Evolutionary conservation across 75 land plant species (phyloP).

Genomic region (Chamaecyparis obtusa): DNA sequence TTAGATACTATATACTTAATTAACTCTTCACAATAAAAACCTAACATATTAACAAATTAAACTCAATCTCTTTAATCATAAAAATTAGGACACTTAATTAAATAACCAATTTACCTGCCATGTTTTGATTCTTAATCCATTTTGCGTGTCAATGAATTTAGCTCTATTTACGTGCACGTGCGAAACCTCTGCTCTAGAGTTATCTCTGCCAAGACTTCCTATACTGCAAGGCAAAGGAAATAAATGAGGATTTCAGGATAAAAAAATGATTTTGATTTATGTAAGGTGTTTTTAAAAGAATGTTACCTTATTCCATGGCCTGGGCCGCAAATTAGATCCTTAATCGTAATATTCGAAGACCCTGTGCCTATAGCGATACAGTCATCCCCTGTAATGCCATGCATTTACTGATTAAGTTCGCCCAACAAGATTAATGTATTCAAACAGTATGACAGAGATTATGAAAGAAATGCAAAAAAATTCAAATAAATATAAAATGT

Average conservation of each 20-base stretch:
- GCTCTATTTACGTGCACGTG: conserved; percentile 33
- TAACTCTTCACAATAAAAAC: too few species aligned
- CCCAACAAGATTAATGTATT: background rate
- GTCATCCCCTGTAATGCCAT: conserved; percentile 43
- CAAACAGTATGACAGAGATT: background rate
- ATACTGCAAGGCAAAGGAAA: conserved; percentile 15
- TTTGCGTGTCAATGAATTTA: conserved; percentile 26
- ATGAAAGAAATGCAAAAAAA: too few species aligned
- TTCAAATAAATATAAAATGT: too few species aligned
- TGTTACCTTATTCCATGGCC: conserved; percentile 62
- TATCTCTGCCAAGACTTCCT: conserved; percentile 38
- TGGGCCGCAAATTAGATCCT: conserved; percentile 37
- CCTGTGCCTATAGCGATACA: conserved; percentile 35
- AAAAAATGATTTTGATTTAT: too few species aligned
- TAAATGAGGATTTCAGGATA: too few species aligned
- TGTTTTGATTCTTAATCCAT: conserved; percentile 70
- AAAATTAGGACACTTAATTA: too few species aligned
- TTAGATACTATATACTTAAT: too few species aligned
- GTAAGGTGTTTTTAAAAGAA: too few species aligned
- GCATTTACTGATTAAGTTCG: background rate
- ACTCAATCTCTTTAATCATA: too few species aligned
- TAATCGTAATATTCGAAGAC: conserved; percentile 22
- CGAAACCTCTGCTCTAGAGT: conserved; percentile 26
- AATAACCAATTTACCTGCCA: conserved; percentile 35
- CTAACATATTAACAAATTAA: too few species aligned